Evolutionary conservation across 768 basidiomycete species (phyloP).

Genomic region (Mrakia blollopis): DNA sequence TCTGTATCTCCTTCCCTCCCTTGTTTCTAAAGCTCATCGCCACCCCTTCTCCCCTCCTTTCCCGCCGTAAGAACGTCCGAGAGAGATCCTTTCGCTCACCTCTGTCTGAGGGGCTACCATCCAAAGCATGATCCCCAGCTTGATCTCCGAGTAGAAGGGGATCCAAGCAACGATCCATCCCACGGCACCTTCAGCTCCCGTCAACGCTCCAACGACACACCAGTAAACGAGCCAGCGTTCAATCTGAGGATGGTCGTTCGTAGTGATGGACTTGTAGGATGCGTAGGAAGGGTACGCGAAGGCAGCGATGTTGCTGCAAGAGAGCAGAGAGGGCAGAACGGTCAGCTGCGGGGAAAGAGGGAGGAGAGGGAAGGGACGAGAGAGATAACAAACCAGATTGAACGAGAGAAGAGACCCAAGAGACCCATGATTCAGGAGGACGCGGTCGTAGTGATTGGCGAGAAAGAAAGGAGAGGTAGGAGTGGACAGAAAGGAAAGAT

Average conservation of each 20-base stretch:
- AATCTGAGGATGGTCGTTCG: slow-evolving; percentile 42
- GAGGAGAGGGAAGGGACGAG: background rate
- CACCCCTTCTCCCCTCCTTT: background rate
- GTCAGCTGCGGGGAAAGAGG: no score
- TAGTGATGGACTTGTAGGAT: slow-evolving; percentile 88
- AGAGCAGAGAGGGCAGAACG: background rate
- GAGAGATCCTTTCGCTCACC: slow-evolving; percentile 36
- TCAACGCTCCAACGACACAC: slow-evolving; percentile 57
- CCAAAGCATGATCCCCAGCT: slow-evolving; percentile 79
- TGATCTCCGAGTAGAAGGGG: slow-evolving; percentile 78
- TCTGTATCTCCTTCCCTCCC: no score
- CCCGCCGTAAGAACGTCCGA: background rate
- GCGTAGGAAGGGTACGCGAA: slow-evolving; percentile 93
- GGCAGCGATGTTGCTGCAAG: slow-evolving; percentile 39
- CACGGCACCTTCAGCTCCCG: slow-evolving; percentile 72
- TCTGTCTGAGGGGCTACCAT: slow-evolving; percentile 82
- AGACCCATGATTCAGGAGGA: slow-evolving; percentile 20
- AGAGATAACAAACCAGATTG: slow-evolving; percentile 9
- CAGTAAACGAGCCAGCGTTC: slow-evolving; percentile 98
- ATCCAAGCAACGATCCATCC: slow-evolving; percentile 96
- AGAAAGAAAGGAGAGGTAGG: background rate
- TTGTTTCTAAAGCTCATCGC: background rate
- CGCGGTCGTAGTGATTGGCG: background rate
- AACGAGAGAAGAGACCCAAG: slow-evolving; percentile 27
- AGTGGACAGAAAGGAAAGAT: background rate